Evolutionary conservation across 1,284 basidiomycete species (phyloP).

Genomic region (Clitocybe nebularis): DNA sequence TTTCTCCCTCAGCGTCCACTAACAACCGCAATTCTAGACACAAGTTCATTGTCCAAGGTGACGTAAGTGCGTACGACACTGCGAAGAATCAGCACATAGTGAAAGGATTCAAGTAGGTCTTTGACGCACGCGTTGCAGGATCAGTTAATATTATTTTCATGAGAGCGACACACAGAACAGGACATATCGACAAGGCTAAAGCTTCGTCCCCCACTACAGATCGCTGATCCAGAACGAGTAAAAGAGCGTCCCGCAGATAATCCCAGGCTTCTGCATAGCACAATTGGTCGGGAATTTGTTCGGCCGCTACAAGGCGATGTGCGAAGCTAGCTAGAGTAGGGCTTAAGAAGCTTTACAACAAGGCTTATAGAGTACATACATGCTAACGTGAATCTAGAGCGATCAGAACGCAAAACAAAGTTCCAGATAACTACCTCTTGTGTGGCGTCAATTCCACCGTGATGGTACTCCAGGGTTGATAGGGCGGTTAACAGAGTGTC

Average conservation of each 20-base stretch:
- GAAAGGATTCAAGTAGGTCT: too few species aligned
- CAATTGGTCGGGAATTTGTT: slow-evolving; percentile 29
- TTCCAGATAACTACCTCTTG: slow-evolving; percentile 25
- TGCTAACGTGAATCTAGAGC: slow-evolving; percentile 29
- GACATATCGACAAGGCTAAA: slow-evolving; percentile 44
- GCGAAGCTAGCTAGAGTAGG: slow-evolving; percentile 49
- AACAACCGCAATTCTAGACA: slow-evolving; percentile 23
- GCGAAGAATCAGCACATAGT: too few species aligned
- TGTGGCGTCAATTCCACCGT: slow-evolving; percentile 12
- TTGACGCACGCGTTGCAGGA: slow-evolving; percentile 31
- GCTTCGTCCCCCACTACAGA: slow-evolving; percentile 42
- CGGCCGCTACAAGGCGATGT: slow-evolving; percentile 35
- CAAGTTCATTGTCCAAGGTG: slow-evolving; percentile 49
- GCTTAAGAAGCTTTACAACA: too few species aligned
- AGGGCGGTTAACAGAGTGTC: slow-evolving; percentile 28
- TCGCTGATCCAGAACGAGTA: slow-evolving; percentile 41
- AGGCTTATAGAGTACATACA: slow-evolving; percentile 29
- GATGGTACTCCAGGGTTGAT: slow-evolving; percentile 18
- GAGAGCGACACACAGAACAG: slow-evolving; percentile 48
- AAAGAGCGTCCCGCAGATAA: slow-evolving; percentile 45
- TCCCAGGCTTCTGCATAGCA: slow-evolving; percentile 50
- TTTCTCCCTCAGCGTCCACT: slow-evolving; percentile 8
- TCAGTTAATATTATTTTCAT: slow-evolving; percentile 30
- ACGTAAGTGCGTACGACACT: slow-evolving; percentile 34
- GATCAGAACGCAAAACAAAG: slow-evolving; percentile 21